phyloP scores from a whole-genome alignment of 1,284 basidiomycete genomes.

The Gymnopus androsaceus region DNA sequence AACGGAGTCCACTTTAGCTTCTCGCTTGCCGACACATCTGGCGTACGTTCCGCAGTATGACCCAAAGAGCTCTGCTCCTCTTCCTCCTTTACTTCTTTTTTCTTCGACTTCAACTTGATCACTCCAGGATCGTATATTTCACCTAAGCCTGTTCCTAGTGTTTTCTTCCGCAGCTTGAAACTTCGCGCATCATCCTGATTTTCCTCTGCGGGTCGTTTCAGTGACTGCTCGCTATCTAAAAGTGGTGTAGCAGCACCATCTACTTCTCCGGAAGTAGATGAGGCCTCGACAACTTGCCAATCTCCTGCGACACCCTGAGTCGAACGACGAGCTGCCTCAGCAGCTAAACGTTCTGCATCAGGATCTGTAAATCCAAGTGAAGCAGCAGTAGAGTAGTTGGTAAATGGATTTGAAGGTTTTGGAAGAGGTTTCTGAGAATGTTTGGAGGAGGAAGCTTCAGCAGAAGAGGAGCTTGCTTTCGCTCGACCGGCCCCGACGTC shows the following conservation, averaged over 20 bases:
- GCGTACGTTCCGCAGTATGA: not conserved
- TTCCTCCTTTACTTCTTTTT: constrained; percentile 40
- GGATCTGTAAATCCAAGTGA: constrained; percentile 80
- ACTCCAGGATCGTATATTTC: constrained; percentile 73
- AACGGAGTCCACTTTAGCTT: constrained; percentile 30
- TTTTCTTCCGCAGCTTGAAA: constrained; percentile 71
- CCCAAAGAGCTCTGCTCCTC: not conserved
- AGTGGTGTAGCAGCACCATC: constrained; percentile 11
- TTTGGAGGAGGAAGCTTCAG: constrained; percentile 40
- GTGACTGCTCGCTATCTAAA: constrained; percentile 15
- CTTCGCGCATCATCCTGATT: constrained; percentile 59
- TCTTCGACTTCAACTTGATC: constrained; percentile 63
- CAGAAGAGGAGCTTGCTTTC: constrained; percentile 39
- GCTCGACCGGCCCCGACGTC: constrained; percentile 71
- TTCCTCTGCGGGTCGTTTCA: constrained; percentile 44
- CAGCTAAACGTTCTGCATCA: constrained; percentile 59
- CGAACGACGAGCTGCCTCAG: constrained; percentile 59
- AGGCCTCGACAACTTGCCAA: constrained; percentile 76
- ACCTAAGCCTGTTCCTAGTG: constrained; percentile 54
- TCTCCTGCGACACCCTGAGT: constrained; percentile 77
- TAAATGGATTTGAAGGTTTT: constrained; percentile 70
- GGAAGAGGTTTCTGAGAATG: constrained; percentile 43
- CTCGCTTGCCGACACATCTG: not conserved
- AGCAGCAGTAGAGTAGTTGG: constrained; percentile 86
- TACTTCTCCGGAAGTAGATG: constrained; percentile 16